Base-by-base conservation (phyloP, 2,329 filamentous ascomycete species). In the Tolypocladium tundrense region DNA sequence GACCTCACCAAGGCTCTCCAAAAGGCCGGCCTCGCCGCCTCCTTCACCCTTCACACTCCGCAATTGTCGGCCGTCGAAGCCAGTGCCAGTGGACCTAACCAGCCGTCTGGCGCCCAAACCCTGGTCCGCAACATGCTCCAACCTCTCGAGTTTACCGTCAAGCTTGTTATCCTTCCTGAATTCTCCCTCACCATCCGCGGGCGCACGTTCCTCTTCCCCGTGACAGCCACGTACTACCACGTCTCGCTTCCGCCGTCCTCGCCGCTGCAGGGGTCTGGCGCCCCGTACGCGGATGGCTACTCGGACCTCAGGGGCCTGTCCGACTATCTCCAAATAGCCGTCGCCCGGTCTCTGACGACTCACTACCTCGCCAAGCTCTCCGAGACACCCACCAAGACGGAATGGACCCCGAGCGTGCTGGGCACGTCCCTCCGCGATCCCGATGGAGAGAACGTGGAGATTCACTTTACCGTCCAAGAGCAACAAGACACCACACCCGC, bases 311-410 rank as follows among this genome's bases (percentile, higher is more conserved):
- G 64, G 11, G 76, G 78, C 40, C 71, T 81, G 7, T 68, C 72
- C 14, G 73, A 75, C 61, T 82, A 82, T 65, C 62, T 83, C 10
- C 68, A 72, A 57, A 73, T 73, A 21, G 75, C 77, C 14, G 70
- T 75, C 9, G 64, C 72, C 31, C 77, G 74, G 51, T 69, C 71
- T 48, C 68, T 81, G 3, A 68, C 73, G 0, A 66, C 73, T 11
- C 69, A 71, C 57, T 67, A 69, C 53, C 64, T 75, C 37, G 61
- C 65, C 27, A 60, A 62, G 39, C 63, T 71, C 19, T 55, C 57
- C 19, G 42, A 42, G 1, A 55, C 50, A 8, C 48, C 43, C 27
- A 39, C 37, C 35, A 43, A 19, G n/a, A 19, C 57, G 24, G 58
- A 61, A 31, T 74, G 72, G 69, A 60, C 65, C 31, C 68, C 67